Evolutionary conservation across 176 grass and related monocot genomes (phyloP).

Genomic region (Triticum monococcum): DNA sequence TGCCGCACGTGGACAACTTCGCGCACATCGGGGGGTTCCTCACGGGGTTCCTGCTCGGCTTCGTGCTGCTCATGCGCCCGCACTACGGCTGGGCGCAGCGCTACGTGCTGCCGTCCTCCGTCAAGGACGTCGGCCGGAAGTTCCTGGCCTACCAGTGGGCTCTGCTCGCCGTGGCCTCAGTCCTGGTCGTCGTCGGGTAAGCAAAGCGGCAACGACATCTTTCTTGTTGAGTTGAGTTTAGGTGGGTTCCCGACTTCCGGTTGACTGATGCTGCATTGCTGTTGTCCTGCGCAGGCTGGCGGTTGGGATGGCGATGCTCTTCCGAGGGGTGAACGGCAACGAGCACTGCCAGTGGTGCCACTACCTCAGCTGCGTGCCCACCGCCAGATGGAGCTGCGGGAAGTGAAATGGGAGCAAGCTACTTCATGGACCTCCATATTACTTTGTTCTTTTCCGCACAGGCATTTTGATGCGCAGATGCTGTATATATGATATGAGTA

Average conservation of each 20-base stretch:
- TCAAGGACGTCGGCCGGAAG: slow-evolving; percentile 59
- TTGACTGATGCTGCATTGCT: not conserved
- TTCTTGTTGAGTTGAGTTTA: not conserved
- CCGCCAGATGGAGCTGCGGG: slow-evolving; percentile 72
- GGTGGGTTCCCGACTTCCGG: not conserved
- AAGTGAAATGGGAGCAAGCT: slow-evolving; percentile 37
- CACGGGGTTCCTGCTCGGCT: slow-evolving; percentile 84
- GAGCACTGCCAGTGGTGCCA: slow-evolving; percentile 88
- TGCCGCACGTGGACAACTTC: slow-evolving; percentile 91
- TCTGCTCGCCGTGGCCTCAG: slow-evolving; percentile 41
- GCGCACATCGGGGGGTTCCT: slow-evolving; percentile 91
- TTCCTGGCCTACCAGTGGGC: slow-evolving; percentile 70
- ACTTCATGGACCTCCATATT: not conserved
- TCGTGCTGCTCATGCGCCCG: slow-evolving; percentile 72
- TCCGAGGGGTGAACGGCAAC: slow-evolving; percentile 77
- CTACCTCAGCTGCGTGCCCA: slow-evolving; percentile 92
- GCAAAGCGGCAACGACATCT: not conserved
- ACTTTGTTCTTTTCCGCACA: not conserved
- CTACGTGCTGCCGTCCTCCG: slow-evolving; percentile 50
- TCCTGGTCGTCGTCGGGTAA: slow-evolving; percentile 64
- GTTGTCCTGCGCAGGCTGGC: slow-evolving; percentile 46
- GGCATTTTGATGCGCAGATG: slow-evolving; percentile 3
- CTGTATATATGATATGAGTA: slow-evolving; percentile 16
- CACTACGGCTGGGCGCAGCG: slow-evolving; percentile 73
- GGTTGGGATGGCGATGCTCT: slow-evolving; percentile 71